Conservation (phyloP, 192 early-diverging fungal species). For the Diversispora epigaea region DNA sequence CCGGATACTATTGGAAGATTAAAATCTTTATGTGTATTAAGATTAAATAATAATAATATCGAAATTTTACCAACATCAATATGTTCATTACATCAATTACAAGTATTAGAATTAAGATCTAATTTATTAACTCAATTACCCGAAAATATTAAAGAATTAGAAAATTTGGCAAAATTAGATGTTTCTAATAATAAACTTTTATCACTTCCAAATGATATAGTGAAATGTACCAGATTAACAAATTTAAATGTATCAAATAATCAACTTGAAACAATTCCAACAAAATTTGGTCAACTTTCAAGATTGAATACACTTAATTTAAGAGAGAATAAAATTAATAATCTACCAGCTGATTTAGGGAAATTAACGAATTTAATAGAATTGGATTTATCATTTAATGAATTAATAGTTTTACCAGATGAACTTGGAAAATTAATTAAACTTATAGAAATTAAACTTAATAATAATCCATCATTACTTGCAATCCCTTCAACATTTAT, state of each 20-base stretch:
- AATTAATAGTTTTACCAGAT: conserved; percentile 44
- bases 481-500: conserved; percentile 39
- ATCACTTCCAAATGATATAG: conserved; percentile 42
- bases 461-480: conserved; percentile 42
- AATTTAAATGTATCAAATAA: conserved; percentile 51
- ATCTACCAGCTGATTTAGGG: conserved; percentile 44
- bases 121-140: conserved; percentile 43
- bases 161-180: conserved; percentile 53
- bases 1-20: conserved; percentile 46
- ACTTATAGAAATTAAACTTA: conserved; percentile 44
- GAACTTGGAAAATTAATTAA: conserved; percentile 46
- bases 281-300: conserved; percentile 45
- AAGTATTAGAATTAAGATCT: conserved; percentile 41
- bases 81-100: conserved; percentile 43
- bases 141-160: conserved; percentile 46
- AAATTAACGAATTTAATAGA: conserved; percentile 48
- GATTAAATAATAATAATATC: conserved; percentile 43
- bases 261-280: conserved; percentile 47
- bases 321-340: conserved; percentile 48
- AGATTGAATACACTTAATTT: conserved; percentile 48
- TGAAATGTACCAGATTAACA: conserved; percentile 36
- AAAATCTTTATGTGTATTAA: conserved; percentile 39
- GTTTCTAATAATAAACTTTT: conserved; percentile 53
- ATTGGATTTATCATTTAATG: conserved; percentile 54
- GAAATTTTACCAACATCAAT: conserved; percentile 38